These are phyloP conservation scores for Geranomyces variabilis DNA, from an alignment of 192 early-diverging fungal genomes.

Conservation along the genomic window DNA sequence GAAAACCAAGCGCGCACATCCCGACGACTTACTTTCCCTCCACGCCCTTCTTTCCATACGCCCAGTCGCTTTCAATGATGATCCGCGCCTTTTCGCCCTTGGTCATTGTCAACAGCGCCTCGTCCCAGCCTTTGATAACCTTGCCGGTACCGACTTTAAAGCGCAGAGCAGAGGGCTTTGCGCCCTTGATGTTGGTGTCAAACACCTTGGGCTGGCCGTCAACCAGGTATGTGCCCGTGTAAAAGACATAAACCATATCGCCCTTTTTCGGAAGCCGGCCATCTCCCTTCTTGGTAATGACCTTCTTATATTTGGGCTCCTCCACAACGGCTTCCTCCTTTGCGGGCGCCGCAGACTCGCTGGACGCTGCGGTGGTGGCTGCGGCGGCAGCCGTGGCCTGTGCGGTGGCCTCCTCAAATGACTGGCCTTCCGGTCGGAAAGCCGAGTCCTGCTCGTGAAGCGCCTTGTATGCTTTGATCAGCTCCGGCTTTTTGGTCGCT, in stretches of 20 bases:
- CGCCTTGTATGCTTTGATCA: slow-evolving; percentile 62
- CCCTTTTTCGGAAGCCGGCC: slow-evolving; percentile 66
- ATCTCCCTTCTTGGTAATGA: slow-evolving; percentile 67
- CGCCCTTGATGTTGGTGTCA: slow-evolving; percentile 69
- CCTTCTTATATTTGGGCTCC: slow-evolving; percentile 67
- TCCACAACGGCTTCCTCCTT: slow-evolving; percentile 43
- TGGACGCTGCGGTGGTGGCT: neutral
- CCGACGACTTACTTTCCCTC: slow-evolving; percentile 17
- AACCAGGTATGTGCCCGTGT: slow-evolving; percentile 68
- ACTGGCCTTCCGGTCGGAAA: slow-evolving; percentile 32
- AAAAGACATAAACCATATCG: slow-evolving; percentile 64
- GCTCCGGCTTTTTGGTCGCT: slow-evolving; percentile 67
- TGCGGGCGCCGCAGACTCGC: slow-evolving; percentile 19
- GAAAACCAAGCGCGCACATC: neutral
- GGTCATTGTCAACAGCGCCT: slow-evolving; percentile 62
- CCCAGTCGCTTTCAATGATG: slow-evolving; percentile 61
- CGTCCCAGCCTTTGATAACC: slow-evolving; percentile 68
- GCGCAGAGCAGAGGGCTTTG: slow-evolving; percentile 63
- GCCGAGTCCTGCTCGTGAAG: slow-evolving; percentile 49
- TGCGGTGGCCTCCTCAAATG: slow-evolving; percentile 41
- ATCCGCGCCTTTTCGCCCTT: slow-evolving; percentile 66
- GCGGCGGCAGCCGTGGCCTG: slow-evolving; percentile 21
- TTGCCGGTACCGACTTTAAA: slow-evolving; percentile 68
- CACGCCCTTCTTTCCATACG: slow-evolving; percentile 66
- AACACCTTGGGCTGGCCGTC: slow-evolving; percentile 66